Base-by-base conservation (phyloP, 192 early-diverging fungal species). In the Coemansia javaensis region DNA sequence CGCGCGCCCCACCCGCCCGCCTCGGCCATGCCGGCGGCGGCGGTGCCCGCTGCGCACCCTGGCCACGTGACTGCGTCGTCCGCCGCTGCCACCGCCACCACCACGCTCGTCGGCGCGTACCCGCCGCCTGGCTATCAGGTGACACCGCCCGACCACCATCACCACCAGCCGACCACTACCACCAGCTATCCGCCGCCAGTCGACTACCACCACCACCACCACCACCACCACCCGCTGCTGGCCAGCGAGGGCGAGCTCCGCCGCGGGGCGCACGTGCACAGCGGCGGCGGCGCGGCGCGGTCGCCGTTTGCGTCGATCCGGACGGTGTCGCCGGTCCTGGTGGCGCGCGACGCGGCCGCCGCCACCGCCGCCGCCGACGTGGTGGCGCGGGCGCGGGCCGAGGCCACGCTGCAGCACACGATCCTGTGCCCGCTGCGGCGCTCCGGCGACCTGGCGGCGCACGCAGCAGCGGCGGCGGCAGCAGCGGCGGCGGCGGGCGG, bases 241-340 rank as follows among this genome's bases (percentile, higher is more conserved):
- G 46, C 37, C 11, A 53, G 56, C n/a, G 40, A 23, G n/a, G 37
- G 44, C 17, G 22, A 40, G 28, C 37, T 32, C 35, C 35, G 32
- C 15, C 44, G 44, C 20, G 12, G 11, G 21, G 49, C 39, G 28
- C 24, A 31, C n/a, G 17, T 34, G 38, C 27, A 44, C 28, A 46
- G 38, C 9, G 62, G 44, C 32, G 53, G 54, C 22, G 18, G 40
- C n/a, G 59, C 45, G 13, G 43, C 50, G 28, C 34, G 56, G 12
- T 71, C 67, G 46, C 67, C 67, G 6, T 71, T 71, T 55, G 55
- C 67, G 4, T 71, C 67, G 4, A 63, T 71, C 23, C 60, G 53
- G 15, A 63, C 67, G 1, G 53, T 71, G 17, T 63, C 59, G 12
- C 67, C 67, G 1, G 35, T 63, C 13, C 33, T 71, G 16, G 25